phyloP scores from a whole-genome alignment of 352 stramenopile genomes.

The Globisporangium paddicum region DNA sequence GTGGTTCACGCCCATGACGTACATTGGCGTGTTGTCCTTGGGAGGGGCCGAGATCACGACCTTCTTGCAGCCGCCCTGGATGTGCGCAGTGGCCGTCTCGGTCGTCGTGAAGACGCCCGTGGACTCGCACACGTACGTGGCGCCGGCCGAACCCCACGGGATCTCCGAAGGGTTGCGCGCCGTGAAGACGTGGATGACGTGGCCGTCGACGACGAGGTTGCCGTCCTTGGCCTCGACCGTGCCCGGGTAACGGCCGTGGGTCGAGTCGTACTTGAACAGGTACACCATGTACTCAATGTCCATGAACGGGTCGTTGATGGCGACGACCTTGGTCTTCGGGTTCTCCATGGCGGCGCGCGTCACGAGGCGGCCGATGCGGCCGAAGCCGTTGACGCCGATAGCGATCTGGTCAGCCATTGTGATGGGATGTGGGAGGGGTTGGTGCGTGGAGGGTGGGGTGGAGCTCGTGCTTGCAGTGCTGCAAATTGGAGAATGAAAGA shows the following conservation, averaged over 20 bases:
- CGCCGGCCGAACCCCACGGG: constrained; percentile 71
- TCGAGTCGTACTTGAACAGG: constrained; percentile 97
- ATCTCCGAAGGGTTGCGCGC: constrained; percentile 60
- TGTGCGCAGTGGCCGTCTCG: constrained; percentile 79
- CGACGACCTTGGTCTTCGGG: constrained; percentile 43
- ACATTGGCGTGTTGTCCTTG: constrained; percentile 92
- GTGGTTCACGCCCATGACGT: constrained; percentile 95
- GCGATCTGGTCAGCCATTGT: constrained; percentile 32
- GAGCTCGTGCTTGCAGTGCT: too few relatives aligned
- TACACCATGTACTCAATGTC: constrained; percentile 80
- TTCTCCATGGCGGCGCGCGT: constrained; percentile 40
- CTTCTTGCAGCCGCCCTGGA: constrained; percentile 93
- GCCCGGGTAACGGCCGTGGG: constrained; percentile 90
- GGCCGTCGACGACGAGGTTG: constrained; percentile 56
- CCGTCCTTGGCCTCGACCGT: constrained; percentile 85
- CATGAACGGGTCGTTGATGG: constrained; percentile 63
- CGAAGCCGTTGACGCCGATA: constrained; percentile 57
- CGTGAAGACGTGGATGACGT: constrained; percentile 40
- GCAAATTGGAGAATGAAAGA: too few relatives aligned
- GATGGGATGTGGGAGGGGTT: neutral
- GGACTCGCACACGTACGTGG: constrained; percentile 95
- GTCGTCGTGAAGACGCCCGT: constrained; percentile 94
- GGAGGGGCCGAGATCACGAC: constrained; percentile 96
- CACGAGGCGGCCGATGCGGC: constrained; percentile 51
- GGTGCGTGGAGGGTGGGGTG: neutral